Evolutionary conservation across 345 rosid species (phyloP).

Genomic region (Pelargonium nanum): DNA sequence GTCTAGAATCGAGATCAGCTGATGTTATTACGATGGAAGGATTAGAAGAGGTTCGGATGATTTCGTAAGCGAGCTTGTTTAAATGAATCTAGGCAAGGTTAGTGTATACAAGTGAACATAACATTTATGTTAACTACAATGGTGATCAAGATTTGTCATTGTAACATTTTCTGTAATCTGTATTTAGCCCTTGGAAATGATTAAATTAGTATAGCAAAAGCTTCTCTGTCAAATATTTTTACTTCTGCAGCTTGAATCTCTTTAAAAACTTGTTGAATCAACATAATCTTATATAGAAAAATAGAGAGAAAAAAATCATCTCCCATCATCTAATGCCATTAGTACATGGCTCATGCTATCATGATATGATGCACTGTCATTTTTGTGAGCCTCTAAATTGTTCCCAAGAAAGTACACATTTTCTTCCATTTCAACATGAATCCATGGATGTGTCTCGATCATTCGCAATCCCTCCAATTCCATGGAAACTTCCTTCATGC

Average conservation of each 20-base stretch:
- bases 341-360: not conserved
- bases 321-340: not conserved
- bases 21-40: too few species aligned
- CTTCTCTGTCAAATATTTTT: not conserved
- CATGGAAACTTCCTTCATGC: slow-evolving; percentile 20
- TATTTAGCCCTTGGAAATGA: not conserved
- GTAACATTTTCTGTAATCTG: not conserved
- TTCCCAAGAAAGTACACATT: slow-evolving; percentile 11
- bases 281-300: too few species aligned
- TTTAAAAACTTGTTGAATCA: not conserved
- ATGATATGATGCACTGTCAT: not conserved
- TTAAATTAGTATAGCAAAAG: not conserved
- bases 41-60: too few species aligned
- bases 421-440: slow-evolving; percentile 12
- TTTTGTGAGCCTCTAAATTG: not conserved
- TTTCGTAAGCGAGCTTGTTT: too few species aligned
- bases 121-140: not conserved
- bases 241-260: too few species aligned
- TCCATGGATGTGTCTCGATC: slow-evolving; percentile 16
- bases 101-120: not conserved
- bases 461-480: slow-evolving; percentile 19
- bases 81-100: too few species aligned
- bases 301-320: not conserved
- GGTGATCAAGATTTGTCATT: not conserved
- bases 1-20: too few species aligned